phyloP scores from a whole-genome alignment of 352 stramenopile species.

The Globisporangium yorkense region DNA sequence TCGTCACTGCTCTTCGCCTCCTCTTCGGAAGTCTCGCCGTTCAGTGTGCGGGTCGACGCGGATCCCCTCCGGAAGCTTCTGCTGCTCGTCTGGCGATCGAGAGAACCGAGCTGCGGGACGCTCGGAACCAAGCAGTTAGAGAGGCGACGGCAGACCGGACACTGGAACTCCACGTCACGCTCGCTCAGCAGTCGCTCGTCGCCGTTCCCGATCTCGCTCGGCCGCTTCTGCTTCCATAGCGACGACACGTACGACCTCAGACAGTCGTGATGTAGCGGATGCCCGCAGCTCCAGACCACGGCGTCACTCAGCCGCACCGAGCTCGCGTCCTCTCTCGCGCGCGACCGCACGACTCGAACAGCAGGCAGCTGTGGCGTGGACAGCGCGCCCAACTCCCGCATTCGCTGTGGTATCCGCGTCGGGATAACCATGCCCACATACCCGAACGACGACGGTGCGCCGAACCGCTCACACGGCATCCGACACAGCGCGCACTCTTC shows the following conservation, averaged over 20 bases:
- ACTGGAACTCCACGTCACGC: conserved; percentile 69
- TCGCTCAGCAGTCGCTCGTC: conserved; percentile 66
- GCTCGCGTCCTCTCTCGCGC: not conserved
- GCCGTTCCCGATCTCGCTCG: conserved; percentile 32
- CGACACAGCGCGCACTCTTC: conserved; percentile 66
- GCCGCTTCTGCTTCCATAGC: conserved; percentile 55
- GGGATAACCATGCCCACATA: conserved; percentile 68
- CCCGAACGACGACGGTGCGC: conserved; percentile 44
- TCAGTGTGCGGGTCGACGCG: no score
- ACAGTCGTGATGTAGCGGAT: conserved; percentile 61
- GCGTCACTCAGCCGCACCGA: conserved; percentile 22
- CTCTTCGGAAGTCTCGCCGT: conserved; percentile 5
- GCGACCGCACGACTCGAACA: not conserved
- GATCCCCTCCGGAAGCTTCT: not conserved
- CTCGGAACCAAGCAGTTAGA: conserved; percentile 68
- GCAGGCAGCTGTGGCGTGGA: conserved; percentile 5
- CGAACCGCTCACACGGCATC: conserved; percentile 39
- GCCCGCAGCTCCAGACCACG: conserved; percentile 66
- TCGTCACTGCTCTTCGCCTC: conserved; percentile 26
- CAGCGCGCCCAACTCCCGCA: conserved; percentile 8
- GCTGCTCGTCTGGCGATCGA: not conserved
- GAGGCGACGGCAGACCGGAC: conserved; percentile 67
- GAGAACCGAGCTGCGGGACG: conserved; percentile 17
- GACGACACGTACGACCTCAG: conserved; percentile 66
- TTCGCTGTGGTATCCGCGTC: conserved; percentile 38